Conservation (phyloP, 352 stramenopile species). For the Phytophthora cactorum region DNA sequence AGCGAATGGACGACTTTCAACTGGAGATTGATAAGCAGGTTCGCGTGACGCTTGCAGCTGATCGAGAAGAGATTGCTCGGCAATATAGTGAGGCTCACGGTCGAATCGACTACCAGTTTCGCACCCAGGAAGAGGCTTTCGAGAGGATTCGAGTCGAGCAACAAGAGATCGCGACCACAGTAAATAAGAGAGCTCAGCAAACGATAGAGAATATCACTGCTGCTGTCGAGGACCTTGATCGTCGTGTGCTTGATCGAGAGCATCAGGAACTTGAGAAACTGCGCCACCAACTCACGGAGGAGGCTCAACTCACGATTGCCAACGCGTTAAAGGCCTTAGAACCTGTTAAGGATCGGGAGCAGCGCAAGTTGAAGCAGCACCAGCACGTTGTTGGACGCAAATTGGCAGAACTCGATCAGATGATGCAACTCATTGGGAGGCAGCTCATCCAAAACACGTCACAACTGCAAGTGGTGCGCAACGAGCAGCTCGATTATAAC, state of each 20-base stretch:
- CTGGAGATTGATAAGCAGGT: conserved; percentile 19
- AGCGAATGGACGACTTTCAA: conserved; percentile 12
- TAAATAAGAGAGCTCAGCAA: conserved; percentile 10
- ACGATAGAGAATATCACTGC: conserved; percentile 7
- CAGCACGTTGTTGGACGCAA: conserved; percentile 44
- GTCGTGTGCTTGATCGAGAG: conserved; percentile 25
- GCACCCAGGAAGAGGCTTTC: conserved; percentile 33
- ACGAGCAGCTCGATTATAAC: conserved; percentile 37
- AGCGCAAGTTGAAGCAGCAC: conserved; percentile 32
- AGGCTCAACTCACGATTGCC: conserved; percentile 19
- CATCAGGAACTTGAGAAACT: conserved; percentile 24
- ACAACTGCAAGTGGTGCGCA: conserved; percentile 60
- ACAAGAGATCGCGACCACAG: conserved; percentile 14
- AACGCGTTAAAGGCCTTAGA: conserved; percentile 27
- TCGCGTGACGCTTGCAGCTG: conserved; percentile 16
- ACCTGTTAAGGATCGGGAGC: conserved; percentile 26
- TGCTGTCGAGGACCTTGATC: conserved; percentile 26
- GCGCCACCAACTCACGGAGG: conserved; percentile 20
- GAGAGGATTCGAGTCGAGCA: conserved; percentile 29
- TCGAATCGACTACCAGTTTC: conserved; percentile 37
- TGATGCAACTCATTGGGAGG: conserved; percentile 66
- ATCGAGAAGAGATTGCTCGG: conserved; percentile 29
- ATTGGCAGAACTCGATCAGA: conserved; percentile 63
- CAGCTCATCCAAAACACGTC: conserved; percentile 75
- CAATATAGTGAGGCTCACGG: conserved; percentile 38